Conservation (phyloP, 139 green algal species). For the Desmodesmus armatus region DNA sequence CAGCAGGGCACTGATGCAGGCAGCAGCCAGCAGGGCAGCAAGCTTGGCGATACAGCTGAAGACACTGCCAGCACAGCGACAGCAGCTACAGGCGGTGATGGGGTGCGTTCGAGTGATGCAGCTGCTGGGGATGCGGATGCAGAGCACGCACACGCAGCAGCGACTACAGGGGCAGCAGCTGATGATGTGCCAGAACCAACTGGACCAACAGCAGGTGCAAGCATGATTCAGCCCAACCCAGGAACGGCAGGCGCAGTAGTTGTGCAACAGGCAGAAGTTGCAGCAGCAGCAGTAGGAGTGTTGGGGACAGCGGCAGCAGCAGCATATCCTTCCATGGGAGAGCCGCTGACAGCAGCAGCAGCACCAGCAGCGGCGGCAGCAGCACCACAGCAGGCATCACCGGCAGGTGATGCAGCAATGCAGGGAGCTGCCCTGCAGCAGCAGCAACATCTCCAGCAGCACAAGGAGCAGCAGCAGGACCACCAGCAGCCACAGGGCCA, state of each 20-base stretch:
- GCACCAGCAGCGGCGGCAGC: neutral
- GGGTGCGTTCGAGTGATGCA: too few relatives aligned
- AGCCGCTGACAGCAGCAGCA: neutral
- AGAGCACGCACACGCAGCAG: too few relatives aligned
- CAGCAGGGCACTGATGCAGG: neutral
- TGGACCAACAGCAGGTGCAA: neutral
- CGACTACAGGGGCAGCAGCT: too few relatives aligned
- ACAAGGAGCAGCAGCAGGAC: neutral
- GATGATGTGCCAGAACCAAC: neutral
- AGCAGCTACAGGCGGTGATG: neutral
- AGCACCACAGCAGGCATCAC: neutral
- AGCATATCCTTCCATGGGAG: too few relatives aligned
- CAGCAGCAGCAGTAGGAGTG: neutral
- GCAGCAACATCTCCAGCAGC: neutral
- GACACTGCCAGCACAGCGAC: neutral
- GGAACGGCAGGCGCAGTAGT: neutral
- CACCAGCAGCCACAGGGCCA: neutral
- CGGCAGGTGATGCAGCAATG: neutral
- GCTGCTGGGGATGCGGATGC: neutral
- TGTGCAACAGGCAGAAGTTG: neutral
- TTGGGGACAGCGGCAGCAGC: neutral
- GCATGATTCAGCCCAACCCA: neutral
- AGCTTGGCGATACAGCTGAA: neutral
- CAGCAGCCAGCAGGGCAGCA: neutral
- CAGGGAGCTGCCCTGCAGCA: neutral